Conservation (phyloP, 306 rosid genomes). For the Herpetospermum pedunculosum region DNA sequence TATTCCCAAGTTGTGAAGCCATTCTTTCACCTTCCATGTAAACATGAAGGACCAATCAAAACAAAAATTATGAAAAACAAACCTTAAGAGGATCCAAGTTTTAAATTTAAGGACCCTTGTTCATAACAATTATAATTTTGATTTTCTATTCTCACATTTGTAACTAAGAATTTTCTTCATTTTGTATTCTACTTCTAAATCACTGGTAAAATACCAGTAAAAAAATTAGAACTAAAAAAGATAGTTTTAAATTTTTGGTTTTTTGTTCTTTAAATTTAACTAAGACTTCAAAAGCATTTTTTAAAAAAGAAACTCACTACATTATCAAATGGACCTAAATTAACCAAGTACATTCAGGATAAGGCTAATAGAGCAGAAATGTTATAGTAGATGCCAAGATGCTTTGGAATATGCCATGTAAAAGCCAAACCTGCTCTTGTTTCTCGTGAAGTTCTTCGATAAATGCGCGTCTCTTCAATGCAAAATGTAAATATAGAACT, state of each 20-base stretch:
- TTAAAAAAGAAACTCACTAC: too few species aligned
- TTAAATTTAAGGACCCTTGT: not conserved
- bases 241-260: not conserved
- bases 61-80: not conserved
- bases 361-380: not conserved
- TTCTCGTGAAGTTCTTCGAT: slow-evolving; percentile 73
- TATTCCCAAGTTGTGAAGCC: slow-evolving; percentile 84
- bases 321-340: not conserved
- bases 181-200: not conserved
- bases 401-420: not conserved
- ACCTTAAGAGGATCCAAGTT: slow-evolving; percentile 4
- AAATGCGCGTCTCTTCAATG: slow-evolving; percentile 73
- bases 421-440: slow-evolving; percentile 73
- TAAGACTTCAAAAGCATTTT: not conserved
- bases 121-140: not conserved
- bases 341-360: not conserved
- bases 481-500: slow-evolving; percentile 75
- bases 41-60: slow-evolving; percentile 2
- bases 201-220: not conserved
- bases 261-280: not conserved
- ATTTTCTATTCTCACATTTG: not conserved
- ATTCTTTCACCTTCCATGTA: slow-evolving; percentile 60
- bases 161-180: not conserved
- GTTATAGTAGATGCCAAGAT: not conserved
- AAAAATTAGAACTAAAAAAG: not conserved